These are phyloP conservation scores for Bimuria novae-zelandiae DNA, from an alignment of 2,329 filamentous ascomycete species.

Conservation along the genomic window DNA sequence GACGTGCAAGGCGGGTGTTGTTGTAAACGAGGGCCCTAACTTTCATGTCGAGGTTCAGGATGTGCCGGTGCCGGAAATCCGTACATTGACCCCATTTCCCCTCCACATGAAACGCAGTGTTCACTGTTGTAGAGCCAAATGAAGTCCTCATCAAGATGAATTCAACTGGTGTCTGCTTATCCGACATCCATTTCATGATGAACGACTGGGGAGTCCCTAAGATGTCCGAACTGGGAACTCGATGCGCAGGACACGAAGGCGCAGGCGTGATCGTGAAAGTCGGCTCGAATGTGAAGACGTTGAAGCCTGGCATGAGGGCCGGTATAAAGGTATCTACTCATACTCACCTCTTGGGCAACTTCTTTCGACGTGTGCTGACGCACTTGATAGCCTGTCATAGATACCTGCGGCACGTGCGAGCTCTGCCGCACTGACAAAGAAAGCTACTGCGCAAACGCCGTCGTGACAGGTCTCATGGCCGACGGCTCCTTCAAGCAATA, in stretches of 20 bases:
- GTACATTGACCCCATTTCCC: too few relatives aligned
- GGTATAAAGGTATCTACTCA: slow-evolving; percentile 38
- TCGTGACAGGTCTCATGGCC: slow-evolving; percentile 52
- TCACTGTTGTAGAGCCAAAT: slow-evolving; percentile 50
- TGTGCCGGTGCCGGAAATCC: slow-evolving; percentile 55
- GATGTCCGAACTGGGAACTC: not conserved
- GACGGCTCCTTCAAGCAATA: slow-evolving; percentile 64
- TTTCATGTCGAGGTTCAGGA: slow-evolving; percentile 54
- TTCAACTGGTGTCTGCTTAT: slow-evolving; percentile 62
- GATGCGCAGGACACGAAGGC: slow-evolving; percentile 36
- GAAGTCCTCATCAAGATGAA: slow-evolving; percentile 63
- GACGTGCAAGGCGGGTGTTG: slow-evolving; percentile 58
- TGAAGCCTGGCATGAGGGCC: slow-evolving; percentile 47
- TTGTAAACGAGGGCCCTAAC: slow-evolving; percentile 57
- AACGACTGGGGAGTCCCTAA: slow-evolving; percentile 53
- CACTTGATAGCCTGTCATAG: slow-evolving; percentile 26
- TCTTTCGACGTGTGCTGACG: not conserved
- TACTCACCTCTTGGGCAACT: not conserved
- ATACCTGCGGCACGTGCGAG: slow-evolving; percentile 46
- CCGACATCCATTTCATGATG: slow-evolving; percentile 62
- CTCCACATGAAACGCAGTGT: too few relatives aligned
- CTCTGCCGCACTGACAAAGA: slow-evolving; percentile 59
- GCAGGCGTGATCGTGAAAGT: slow-evolving; percentile 63
- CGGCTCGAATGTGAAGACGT: slow-evolving; percentile 57
- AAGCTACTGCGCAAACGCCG: slow-evolving; percentile 55